Conservation (phyloP, 2,329 filamentous ascomycete genomes). For the Microascus cirrosus region DNA sequence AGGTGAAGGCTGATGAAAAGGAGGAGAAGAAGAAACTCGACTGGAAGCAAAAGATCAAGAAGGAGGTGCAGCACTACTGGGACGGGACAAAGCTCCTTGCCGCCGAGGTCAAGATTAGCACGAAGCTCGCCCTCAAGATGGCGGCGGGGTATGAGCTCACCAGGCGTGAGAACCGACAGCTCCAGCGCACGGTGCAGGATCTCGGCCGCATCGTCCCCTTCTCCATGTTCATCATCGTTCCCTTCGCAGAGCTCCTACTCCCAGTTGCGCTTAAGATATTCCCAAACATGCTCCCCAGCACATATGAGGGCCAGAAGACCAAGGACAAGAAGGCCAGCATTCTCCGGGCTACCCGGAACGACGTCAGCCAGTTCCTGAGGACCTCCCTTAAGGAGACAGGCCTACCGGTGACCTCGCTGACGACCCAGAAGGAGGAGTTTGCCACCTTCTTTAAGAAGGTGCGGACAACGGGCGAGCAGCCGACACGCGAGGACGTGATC, state of each 20-base stretch:
- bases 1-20: conserved; percentile 43
- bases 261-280: conserved; percentile 89
- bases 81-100: conserved; percentile 93
- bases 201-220: conserved; percentile 88
- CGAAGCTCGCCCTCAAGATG: conserved; percentile 89
- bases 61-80: conserved; percentile 91
- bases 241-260: conserved; percentile 86
- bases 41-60: conserved; percentile 85
- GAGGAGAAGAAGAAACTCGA: conserved; percentile 73
- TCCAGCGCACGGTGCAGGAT: conserved; percentile 89
- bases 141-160: conserved; percentile 94
- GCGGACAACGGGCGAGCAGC: conserved; percentile 78
- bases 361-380: conserved; percentile 83
- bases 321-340: conserved; percentile 80
- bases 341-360: conserved; percentile 78
- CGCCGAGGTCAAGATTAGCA: conserved; percentile 87
- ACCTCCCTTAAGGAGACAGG: conserved; percentile 89
- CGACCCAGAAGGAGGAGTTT: conserved; percentile 87
- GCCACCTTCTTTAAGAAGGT: conserved; percentile 96
- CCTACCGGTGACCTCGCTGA: conserved; percentile 72
- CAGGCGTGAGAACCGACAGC: conserved; percentile 82
- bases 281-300: conserved; percentile 94
- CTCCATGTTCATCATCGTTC: conserved; percentile 92
- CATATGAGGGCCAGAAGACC: conserved; percentile 84
- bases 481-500: conserved; percentile 84